These are phyloP conservation scores for Rickenella mellea DNA, from an alignment of 768 basidiomycete genomes.

Conservation along the genomic window DNA sequence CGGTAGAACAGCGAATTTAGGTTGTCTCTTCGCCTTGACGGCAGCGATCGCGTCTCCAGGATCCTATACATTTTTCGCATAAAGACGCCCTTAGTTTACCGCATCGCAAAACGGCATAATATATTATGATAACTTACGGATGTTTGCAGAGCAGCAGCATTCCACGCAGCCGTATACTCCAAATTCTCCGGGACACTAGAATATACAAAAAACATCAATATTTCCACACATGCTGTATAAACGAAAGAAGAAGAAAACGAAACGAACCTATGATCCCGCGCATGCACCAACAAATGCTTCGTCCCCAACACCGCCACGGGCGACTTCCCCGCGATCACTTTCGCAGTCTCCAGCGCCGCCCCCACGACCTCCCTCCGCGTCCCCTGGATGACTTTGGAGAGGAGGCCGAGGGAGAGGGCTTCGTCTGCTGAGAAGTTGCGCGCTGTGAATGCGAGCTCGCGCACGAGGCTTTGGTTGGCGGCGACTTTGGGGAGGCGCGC, in stretches of 20 bases:
- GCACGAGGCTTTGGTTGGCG: slow-evolving; percentile 61
- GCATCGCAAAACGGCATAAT: neutral
- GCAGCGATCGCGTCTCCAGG: slow-evolving; percentile 12
- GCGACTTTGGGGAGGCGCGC: slow-evolving; percentile 72
- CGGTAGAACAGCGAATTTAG: slow-evolving; percentile 13
- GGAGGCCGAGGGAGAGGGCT: slow-evolving; percentile 59
- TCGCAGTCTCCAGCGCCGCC: slow-evolving; percentile 59
- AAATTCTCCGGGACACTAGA: slow-evolving; percentile 35
- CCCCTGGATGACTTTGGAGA: slow-evolving; percentile 65
- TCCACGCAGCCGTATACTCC: slow-evolving; percentile 51
- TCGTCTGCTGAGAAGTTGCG: slow-evolving; percentile 60
- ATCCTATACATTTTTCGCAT: slow-evolving; percentile 10
- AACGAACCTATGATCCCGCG: slow-evolving; percentile 67
- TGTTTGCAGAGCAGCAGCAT: slow-evolving; percentile 40
- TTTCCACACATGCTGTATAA: neutral
- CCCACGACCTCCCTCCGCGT: slow-evolving; percentile 54
- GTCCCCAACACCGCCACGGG: slow-evolving; percentile 72
- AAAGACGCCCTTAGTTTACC: neutral
- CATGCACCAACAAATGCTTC: slow-evolving; percentile 70
- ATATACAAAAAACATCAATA: slow-evolving; percentile 1
- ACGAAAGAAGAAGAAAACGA: neutral
- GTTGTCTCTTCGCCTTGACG: slow-evolving; percentile 10
- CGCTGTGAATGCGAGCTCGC: slow-evolving; percentile 72
- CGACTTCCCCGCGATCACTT: slow-evolving; percentile 60
- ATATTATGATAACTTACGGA: slow-evolving; percentile 21